Percentiles rank a stretch among this genome's conserved stretches.
phyloP scores from a whole-genome alignment of 495 filamentous ascomycete genomes.

The Penicillium psychrofluorescens region DNA sequence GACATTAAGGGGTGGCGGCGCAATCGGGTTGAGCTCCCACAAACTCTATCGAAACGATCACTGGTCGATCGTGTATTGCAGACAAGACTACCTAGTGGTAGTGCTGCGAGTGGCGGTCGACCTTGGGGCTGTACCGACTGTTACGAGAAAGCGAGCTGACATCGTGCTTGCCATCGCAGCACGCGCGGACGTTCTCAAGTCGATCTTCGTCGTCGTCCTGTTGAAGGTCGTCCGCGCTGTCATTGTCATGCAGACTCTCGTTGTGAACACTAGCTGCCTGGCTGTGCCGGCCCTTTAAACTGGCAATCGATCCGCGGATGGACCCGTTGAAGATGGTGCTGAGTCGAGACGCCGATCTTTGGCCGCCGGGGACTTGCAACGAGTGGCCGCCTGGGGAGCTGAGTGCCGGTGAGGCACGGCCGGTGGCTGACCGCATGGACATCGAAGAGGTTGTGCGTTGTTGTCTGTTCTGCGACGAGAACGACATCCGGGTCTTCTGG shows the following conservation, averaged over 20 bases:
- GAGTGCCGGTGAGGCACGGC: slow-evolving; percentile 33
- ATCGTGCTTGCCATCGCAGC: slow-evolving; percentile 81
- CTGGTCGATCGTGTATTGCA: too few species aligned
- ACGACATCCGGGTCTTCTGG: slow-evolving; percentile 53
- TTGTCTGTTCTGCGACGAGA: slow-evolving; percentile 70
- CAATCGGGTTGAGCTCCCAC: slow-evolving; percentile 11
- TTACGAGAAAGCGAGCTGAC: slow-evolving; percentile 42
- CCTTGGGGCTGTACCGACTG: slow-evolving; percentile 36
- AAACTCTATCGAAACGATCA: slow-evolving; percentile 12
- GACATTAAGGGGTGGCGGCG: not conserved
- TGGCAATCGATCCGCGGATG: slow-evolving; percentile 38
- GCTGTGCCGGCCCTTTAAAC: slow-evolving; percentile 28
- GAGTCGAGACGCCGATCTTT: slow-evolving; percentile 35
- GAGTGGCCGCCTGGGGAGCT: slow-evolving; percentile 38
- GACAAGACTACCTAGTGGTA: not conserved
- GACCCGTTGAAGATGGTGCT: slow-evolving; percentile 38
- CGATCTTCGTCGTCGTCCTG: slow-evolving; percentile 65
- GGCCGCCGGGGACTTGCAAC: slow-evolving; percentile 27
- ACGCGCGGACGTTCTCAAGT: slow-evolving; percentile 92
- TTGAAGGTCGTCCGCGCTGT: slow-evolving; percentile 74
- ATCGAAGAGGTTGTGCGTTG: slow-evolving; percentile 37
- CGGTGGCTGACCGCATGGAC: slow-evolving; percentile 38
- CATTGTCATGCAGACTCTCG: slow-evolving; percentile 55
- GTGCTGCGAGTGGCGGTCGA: slow-evolving; percentile 36
- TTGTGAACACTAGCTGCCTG: slow-evolving; percentile 55